phyloP scores from a whole-genome alignment of 768 basidiomycete genomes.

The Dictyophora rubrovolvata region DNA sequence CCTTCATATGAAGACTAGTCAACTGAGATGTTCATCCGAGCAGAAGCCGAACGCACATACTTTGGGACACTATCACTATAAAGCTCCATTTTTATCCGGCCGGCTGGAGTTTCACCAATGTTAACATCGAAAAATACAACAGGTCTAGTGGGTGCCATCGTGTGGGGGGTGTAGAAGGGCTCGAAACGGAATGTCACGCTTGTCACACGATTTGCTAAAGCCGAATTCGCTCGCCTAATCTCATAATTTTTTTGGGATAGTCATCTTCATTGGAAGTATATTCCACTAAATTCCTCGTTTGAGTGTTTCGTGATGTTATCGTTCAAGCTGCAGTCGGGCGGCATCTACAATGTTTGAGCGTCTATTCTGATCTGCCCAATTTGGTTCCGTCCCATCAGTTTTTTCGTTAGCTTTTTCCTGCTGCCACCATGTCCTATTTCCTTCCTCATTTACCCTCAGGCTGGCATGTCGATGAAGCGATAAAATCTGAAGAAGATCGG shows the following conservation, averaged over 20 bases:
- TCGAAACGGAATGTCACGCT: not conserved
- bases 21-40: not conserved
- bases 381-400: not conserved
- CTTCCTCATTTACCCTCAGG: slow-evolving; percentile 82
- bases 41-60: slow-evolving; percentile 33
- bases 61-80: slow-evolving; percentile 95
- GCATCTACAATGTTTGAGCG: not conserved
- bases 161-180: not conserved
- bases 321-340: not conserved
- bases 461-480: slow-evolving; percentile 99
- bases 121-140: slow-evolving; percentile 96
- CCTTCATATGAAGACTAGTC: slow-evolving; percentile 29
- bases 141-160: slow-evolving; percentile 38
- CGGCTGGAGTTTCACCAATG: slow-evolving; percentile 94
- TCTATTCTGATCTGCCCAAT: not conserved
- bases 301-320: not conserved
- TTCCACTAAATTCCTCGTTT: too few species aligned
- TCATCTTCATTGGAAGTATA: too few species aligned
- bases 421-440: slow-evolving; percentile 56
- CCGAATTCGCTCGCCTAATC: not conserved
- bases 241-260: not conserved
- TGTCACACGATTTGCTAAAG: not conserved
- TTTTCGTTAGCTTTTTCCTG: too few species aligned
- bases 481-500: slow-evolving; percentile 95
- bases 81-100: slow-evolving; percentile 93